Base-by-base conservation (phyloP, 768 basidiomycete species). In the Sistotremastrum niveocremeum region DNA sequence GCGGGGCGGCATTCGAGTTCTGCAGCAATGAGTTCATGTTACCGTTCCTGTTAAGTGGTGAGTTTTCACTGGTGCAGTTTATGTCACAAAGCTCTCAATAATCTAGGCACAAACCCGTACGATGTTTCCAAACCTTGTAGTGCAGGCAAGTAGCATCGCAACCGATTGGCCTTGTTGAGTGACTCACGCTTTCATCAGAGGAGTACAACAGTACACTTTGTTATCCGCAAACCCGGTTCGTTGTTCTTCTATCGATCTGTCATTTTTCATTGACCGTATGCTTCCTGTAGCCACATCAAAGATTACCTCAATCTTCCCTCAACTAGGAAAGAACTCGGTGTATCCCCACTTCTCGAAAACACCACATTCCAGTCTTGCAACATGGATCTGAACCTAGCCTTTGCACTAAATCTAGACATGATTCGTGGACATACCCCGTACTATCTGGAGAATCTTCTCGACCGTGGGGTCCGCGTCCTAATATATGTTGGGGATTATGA, bases 91-190 rank as follows among this genome's bases (percentile, higher is more conserved):
- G 2, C 20, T 20, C 20, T 20, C 20, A 20, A 1, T 20, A 69
- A 69, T 31, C 66, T 9, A 61, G 63, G 58, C 29, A 49, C 48
- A 29, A 78, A 79, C 55, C 74, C 73, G 1, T 86, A 88, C 55
- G 83, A 88, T 54, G 72, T 88, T 42, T 79, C 72, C 54, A 70
- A 71, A 54, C 60, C 65, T 32, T 84, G 81, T 47, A 20, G 20
- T 20, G 20, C 20, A 20, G 20, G 20, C 20, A 20, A 20, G 20
- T 20, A 20, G 2, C 20, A 20, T 20, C 20, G 20, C 20, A 20
- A 20, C 20, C 20, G 20, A 20, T 20, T 20, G 20, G 20, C 20
- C 20, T 20, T 20, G 20, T 20, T 20, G 20, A 20, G 20, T 20
- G 20, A 20, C 20, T 20, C 20, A 20, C 20, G 20, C 20, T 20